Percentiles rank a stretch among this genome's conserved stretches.
Evolutionary conservation across 108 stramenopile species (phyloP).

Genomic region (Skeletonema marinoi): DNA sequence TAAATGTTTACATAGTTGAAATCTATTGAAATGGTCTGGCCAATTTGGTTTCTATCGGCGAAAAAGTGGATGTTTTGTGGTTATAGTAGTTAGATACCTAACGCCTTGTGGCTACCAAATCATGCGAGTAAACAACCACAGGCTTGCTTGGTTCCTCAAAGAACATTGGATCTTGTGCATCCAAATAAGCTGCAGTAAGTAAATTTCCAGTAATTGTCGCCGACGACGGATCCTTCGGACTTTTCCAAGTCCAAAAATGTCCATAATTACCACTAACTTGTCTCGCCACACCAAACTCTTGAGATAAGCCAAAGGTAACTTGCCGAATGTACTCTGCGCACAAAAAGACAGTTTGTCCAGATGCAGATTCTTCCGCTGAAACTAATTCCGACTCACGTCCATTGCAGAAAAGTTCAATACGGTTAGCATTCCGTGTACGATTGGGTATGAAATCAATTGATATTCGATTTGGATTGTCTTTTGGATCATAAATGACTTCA

Average conservation of each 20-base stretch:
- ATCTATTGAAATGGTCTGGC: no score
- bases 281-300: conserved; percentile 76
- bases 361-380: neutral
- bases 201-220: conserved; percentile 64
- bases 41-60: no score
- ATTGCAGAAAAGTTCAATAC: conserved; percentile 87
- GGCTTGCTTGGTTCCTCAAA: conserved; percentile 84
- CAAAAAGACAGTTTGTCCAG: conserved; percentile 52
- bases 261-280: conserved; percentile 78
- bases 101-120: conserved; percentile 45
- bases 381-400: conserved; percentile 71
- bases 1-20: no score
- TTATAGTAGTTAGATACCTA: neutral
- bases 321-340: conserved; percentile 80
- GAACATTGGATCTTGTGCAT: conserved; percentile 82
- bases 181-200: conserved; percentile 75
- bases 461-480: conserved; percentile 71
- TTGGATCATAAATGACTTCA: conserved; percentile 63
- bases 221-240: conserved; percentile 4
- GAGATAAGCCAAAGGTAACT: conserved; percentile 77
- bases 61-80: neutral
- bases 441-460: conserved; percentile 80
- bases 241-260: conserved; percentile 80
- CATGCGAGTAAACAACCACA: conserved; percentile 77
- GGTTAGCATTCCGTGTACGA: conserved; percentile 78